Evolutionary conservation across 2,329 filamentous ascomycete genomes (phyloP).

Genomic region (Ceratocystiopsis brevicomis): DNA sequence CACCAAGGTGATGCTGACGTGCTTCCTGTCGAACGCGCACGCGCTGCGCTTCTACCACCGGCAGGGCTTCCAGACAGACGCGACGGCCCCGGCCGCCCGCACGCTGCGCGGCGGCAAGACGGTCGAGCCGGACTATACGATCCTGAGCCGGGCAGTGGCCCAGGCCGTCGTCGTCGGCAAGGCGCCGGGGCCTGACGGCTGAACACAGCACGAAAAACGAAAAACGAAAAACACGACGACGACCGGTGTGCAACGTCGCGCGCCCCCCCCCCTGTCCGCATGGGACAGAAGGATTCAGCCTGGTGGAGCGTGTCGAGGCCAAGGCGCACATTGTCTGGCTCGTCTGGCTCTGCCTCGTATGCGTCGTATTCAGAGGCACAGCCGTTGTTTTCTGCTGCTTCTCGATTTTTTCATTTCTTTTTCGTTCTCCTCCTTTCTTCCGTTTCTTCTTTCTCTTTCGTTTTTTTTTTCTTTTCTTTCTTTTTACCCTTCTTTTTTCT

Average conservation of each 20-base stretch:
- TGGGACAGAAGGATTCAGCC: no score
- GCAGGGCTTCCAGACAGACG: slow-evolving; percentile 37
- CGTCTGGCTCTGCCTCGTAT: no score
- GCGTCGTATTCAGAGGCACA: no score
- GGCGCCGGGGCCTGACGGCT: no score
- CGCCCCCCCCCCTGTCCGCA: no score
- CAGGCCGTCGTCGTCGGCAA: no score
- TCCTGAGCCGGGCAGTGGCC: slow-evolving; percentile 32
- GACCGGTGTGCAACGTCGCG: no score
- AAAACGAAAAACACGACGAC: no score
- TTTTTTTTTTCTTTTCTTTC: not conserved
- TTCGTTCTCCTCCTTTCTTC: not conserved
- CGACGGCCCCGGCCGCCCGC: slow-evolving; percentile 33
- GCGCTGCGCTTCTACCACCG: slow-evolving; percentile 42
- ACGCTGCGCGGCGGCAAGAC: slow-evolving; percentile 37
- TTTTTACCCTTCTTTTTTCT: not conserved
- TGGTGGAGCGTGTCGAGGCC: no score
- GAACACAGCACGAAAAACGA: no score
- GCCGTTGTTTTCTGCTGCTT: not conserved
- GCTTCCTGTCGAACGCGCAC: slow-evolving; percentile 41
- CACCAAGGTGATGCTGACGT: slow-evolving; percentile 55
- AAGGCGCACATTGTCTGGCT: no score
- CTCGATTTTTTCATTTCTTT: not conserved
- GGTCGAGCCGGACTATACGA: slow-evolving; percentile 37
- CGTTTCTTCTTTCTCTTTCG: not conserved